Evolutionary conservation across 805 yeast genomes (phyloP).

Genomic region (Kazachstania africana): DNA sequence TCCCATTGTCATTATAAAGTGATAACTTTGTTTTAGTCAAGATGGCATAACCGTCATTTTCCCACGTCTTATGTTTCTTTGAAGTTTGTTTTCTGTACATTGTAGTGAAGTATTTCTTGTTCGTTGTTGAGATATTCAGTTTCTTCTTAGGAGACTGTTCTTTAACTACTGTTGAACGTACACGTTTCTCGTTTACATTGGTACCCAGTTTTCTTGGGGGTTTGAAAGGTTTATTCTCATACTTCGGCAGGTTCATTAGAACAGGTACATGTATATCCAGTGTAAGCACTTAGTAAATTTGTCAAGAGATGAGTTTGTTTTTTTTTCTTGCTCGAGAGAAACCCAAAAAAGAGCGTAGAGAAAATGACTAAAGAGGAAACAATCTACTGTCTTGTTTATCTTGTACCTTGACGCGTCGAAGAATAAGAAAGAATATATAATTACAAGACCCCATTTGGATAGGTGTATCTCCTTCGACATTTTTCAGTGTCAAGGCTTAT

Average conservation of each 20-base stretch:
- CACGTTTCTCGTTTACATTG: neutral
- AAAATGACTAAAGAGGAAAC: no score
- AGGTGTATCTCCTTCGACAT: no score
- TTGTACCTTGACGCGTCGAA: no score
- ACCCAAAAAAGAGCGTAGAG: no score
- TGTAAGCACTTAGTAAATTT: no score
- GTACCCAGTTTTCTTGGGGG: constrained; percentile 32
- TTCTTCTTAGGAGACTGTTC: neutral
- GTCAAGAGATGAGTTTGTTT: no score
- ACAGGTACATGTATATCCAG: no score
- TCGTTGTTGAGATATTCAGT: neutral
- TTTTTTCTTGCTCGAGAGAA: no score
- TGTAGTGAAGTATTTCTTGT: constrained; percentile 23
- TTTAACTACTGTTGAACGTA: neutral
- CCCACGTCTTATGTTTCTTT: constrained; percentile 89
- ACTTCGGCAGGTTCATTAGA: constrained; percentile 18
- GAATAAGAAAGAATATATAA: no score
- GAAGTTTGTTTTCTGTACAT: constrained; percentile 61
- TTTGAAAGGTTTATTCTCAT: constrained; percentile 39
- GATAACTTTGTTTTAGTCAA: constrained; percentile 9
- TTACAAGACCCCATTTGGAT: no score
- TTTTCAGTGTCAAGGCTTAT: no score
- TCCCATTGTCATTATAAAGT: constrained; percentile 20
- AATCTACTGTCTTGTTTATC: no score
- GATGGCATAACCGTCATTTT: constrained; percentile 66